A percentile compares a stretch with the other conserved stretches of the same genome.
Evolutionary conservation across 305 asterid species (phyloP).

Genomic region (Fraxinus platypoda): DNA sequence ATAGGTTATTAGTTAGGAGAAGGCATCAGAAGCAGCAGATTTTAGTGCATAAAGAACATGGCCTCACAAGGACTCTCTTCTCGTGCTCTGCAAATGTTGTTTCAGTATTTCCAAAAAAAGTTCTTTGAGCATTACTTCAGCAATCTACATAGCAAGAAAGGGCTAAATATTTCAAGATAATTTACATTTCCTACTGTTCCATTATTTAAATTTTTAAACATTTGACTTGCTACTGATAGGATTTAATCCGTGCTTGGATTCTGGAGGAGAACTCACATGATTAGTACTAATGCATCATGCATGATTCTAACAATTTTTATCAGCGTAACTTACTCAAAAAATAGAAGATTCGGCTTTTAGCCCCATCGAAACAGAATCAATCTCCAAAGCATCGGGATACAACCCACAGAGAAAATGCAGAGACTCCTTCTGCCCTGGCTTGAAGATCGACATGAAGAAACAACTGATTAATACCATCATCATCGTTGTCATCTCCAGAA

Average conservation of each 20-base stretch:
- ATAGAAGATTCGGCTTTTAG: slow-evolving; percentile 51
- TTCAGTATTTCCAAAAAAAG: too few species aligned
- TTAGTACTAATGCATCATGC: too few species aligned
- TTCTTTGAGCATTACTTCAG: too few species aligned
- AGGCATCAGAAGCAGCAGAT: neutral
- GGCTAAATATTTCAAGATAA: too few species aligned
- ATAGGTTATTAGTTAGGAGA: neutral
- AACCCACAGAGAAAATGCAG: slow-evolving; percentile 86
- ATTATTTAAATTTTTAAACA: too few species aligned
- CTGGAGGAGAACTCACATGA: too few species aligned
- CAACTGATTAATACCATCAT: slow-evolving; percentile 58
- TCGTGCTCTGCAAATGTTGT: neutral
- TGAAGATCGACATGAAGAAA: slow-evolving; percentile 79
- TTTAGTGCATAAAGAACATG: neutral
- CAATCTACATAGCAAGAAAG: too few species aligned
- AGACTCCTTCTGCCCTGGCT: slow-evolving; percentile 62
- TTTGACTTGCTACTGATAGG: too few species aligned
- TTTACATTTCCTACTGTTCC: too few species aligned
- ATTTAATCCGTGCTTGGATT: too few species aligned
- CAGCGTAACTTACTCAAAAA: too few species aligned
- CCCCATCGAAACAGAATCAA: slow-evolving; percentile 79
- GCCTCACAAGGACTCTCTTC: neutral
- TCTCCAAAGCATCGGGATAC: slow-evolving; percentile 92
- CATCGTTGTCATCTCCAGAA: slow-evolving; percentile 44
- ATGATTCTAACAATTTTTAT: too few species aligned